Conservation (phyloP, 306 rosid species). For the Ceratonia siliqua region DNA sequence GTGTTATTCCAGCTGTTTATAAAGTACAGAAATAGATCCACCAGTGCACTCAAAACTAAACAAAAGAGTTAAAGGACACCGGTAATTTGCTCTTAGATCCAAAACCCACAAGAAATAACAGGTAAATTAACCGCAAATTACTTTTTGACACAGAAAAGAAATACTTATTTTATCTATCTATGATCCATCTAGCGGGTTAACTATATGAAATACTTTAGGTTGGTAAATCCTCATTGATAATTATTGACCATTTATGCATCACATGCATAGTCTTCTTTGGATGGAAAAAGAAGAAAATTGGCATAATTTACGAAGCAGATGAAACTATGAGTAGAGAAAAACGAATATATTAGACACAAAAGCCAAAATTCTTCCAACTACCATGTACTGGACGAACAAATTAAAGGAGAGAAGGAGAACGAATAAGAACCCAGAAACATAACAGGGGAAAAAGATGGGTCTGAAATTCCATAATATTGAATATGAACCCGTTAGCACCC, state of each 20-base stretch:
- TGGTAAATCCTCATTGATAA: background rate
- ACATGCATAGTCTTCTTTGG: background rate
- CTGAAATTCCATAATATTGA: background rate
- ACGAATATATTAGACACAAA: background rate
- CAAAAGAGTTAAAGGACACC: background rate
- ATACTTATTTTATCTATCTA: background rate
- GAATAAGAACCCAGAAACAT: background rate
- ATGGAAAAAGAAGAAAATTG: background rate
- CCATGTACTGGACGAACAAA: background rate
- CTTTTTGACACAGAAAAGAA: too few relatives aligned
- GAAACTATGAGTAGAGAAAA: slow-evolving; percentile 3
- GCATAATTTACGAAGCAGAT: background rate
- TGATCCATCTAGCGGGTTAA: too few relatives aligned
- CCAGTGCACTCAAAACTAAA: background rate
- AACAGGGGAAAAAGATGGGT: background rate
- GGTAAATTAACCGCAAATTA: background rate
- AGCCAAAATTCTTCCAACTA: background rate
- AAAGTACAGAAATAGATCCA: background rate
- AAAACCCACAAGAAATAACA: background rate
- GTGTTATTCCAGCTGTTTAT: background rate
- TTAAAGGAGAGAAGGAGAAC: background rate
- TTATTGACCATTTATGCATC: background rate
- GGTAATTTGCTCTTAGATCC: background rate
- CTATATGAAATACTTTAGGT: background rate
- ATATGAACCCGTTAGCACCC: background rate